phyloP scores from a whole-genome alignment of 768 basidiomycete species.

The Astraeus odoratus region DNA sequence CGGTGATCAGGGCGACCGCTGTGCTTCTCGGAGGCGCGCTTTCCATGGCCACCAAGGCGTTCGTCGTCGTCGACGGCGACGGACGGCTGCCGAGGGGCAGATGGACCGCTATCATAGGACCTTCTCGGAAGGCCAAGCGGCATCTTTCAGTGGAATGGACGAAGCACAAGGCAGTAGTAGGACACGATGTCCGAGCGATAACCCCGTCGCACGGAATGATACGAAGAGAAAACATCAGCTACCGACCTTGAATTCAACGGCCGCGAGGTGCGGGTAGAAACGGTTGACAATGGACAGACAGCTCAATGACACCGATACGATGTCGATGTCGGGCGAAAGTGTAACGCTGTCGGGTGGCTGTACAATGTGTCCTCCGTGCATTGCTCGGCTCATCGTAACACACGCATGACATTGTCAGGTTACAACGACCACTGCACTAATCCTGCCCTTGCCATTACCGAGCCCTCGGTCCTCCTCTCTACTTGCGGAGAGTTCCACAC shows the following conservation, averaged over 20 bases:
- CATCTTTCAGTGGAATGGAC: conserved; percentile 16
- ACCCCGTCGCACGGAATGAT: background rate
- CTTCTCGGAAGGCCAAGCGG: conserved; percentile 15
- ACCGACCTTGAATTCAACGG: conserved; percentile 17
- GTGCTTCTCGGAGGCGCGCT: conserved; percentile 6
- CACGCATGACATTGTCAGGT: background rate
- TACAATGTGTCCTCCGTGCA: background rate
- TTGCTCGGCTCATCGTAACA: background rate
- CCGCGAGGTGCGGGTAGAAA: conserved; percentile 5
- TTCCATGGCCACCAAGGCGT: conserved; percentile 5
- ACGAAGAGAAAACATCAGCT: conserved; percentile 4
- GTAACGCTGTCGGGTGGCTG: conserved; percentile 1
- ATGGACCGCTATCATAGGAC: conserved; percentile 18
- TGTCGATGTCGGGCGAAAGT: conserved; percentile 17
- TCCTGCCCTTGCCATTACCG: too few relatives aligned
- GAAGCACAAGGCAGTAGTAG: background rate
- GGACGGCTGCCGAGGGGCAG: conserved; percentile 7
- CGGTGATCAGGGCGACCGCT: conserved; percentile 16
- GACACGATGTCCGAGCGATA: background rate
- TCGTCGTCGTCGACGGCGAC: conserved; percentile 4
- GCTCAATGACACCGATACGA: background rate
- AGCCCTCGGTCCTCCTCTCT: too few relatives aligned
- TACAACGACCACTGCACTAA: too few relatives aligned
- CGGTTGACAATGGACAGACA: conserved; percentile 3
- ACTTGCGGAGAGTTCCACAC: too few relatives aligned